Evolutionary conservation across 805 yeast species (phyloP), one percentile per base, ranked within the genome.

Genomic region (Ogataea trehalophila): DNA sequence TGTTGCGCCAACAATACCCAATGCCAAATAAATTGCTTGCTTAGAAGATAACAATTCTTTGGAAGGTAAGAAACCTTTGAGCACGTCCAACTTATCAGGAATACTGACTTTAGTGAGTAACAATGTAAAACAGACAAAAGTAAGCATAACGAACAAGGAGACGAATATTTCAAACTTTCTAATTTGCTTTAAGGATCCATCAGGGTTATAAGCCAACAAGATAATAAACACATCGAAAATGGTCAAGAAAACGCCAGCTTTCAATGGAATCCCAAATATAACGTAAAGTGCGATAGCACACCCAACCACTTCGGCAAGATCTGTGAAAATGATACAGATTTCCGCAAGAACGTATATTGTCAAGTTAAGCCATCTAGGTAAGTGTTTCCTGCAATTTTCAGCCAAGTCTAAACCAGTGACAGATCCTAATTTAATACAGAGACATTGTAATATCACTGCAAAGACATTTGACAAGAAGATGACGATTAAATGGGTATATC

Each of bases 281-380:
- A 90, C 87, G 55, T 87, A 82, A 44, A 90, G 71, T 0, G 96
- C 81, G 42, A 90, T 87, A 11, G 96, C 96, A 3, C 96, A 85
- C 2, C 97, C 97, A 7, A 90, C 92, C 11, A 90, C 96, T 65
- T 90, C 97, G 0, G 97, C 97, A 57, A 90, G 69, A 63, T 90
- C 97, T 0, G 97, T 90, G 9, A 96, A 95, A 34, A 90, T 83
- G 51, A 90, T 90, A 2, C 96, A 96, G 22, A 87, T 57, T 58
- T 90, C 96, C 0, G 96, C 89, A 56, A 86, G 74, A 2, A 78
- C 61, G 61, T 89, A 90, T 5, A 89, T 68, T 3, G 74, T 53
- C 37, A 79, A 53, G 58, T 87, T 87, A 57, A 86, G 63, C 80
- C 85, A 80, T 23, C 65, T 65, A 0, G 95, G 90, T 31, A 90